Conservation (phyloP, 2,329 filamentous ascomycete species). For the Bipolaris sorokiniana region DNA sequence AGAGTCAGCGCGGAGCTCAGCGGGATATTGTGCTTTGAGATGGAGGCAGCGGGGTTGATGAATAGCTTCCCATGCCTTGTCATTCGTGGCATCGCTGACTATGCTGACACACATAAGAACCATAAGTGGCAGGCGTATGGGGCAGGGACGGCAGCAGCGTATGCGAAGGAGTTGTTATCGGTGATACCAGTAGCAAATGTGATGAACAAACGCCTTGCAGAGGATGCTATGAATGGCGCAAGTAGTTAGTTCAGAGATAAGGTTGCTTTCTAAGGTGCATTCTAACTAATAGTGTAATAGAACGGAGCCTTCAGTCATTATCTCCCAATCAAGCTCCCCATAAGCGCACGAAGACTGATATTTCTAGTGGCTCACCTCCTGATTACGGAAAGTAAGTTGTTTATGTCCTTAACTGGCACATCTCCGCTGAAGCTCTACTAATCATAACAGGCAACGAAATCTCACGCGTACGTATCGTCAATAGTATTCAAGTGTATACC, state of each 20-base stretch:
- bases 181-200: constrained; percentile 17
- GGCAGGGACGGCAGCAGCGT: constrained; percentile 28
- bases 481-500: not conserved
- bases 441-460: constrained; percentile 4
- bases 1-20: constrained; percentile 30
- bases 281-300: constrained; percentile 5
- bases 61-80: constrained; percentile 31
- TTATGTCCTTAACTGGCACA: not conserved
- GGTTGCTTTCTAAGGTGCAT: not conserved
- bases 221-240: constrained; percentile 11
- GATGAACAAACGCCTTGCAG: constrained; percentile 9
- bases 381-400: constrained; percentile 8
- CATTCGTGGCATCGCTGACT: constrained; percentile 34
- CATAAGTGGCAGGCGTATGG: constrained; percentile 25
- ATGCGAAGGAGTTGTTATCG: constrained; percentile 27
- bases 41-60: too few relatives aligned
- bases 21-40: constrained; percentile 18
- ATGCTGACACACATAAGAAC: constrained; percentile 21
- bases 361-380: not conserved
- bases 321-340: constrained; percentile 7
- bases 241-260: constrained; percentile 9
- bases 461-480: constrained; percentile 8
- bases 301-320: constrained; percentile 1
- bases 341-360: constrained; percentile 8
- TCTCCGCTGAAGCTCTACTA: not conserved